Evolutionary conservation across 2,329 filamentous ascomycete genomes (phyloP), one percentile per base, ranked within the genome.

Genomic region (Dothidotthia symphoricarpi): DNA sequence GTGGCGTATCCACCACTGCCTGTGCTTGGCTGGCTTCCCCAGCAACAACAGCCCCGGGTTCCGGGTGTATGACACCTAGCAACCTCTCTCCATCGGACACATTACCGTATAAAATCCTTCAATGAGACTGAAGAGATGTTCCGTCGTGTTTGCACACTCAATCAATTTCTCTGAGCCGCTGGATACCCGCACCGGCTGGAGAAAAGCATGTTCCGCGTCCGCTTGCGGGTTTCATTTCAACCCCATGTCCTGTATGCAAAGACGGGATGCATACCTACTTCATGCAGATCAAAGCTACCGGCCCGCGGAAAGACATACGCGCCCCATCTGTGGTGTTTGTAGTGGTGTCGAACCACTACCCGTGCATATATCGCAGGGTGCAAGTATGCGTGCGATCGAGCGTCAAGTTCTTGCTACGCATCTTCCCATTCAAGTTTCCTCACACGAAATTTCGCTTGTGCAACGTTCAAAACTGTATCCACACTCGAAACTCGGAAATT

Each of bases 151-250:
- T 55, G 47, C 55, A 42, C 37, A 53, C 56, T 51, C 42, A 58
- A 52, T 59, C 55, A 64, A 59, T 62, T 51, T 57, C 44, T 47
- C 41, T 49, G 41, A 45, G 47, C 55, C 53, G 49, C 52, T 51
- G 49, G 51, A 61, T 63, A 63, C 57, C 58, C 62, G 51, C 48
- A 49, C 56, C 61, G 61, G 59, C 57, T 62, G 53, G 62, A 63
- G 49, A 63, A 45, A 43, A 47, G 53, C 57, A 52, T 58, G 51
- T 56, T 52, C 55, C 51, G 50, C 49, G 36, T 53, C 52, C 57
- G 51, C 55, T 47, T 57, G 50, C 53, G 53, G 47, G 50, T 44
- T 52, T 50, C 53, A 50, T 45, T 57, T 22, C 52, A 57, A 56
- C 42, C 51, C 51, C 45, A 43, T 45, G 37, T 48, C 45, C 24